Evolutionary conservation across 2,329 filamentous ascomycete species (phyloP).

Genomic region (Ceratocystis albifundus): DNA sequence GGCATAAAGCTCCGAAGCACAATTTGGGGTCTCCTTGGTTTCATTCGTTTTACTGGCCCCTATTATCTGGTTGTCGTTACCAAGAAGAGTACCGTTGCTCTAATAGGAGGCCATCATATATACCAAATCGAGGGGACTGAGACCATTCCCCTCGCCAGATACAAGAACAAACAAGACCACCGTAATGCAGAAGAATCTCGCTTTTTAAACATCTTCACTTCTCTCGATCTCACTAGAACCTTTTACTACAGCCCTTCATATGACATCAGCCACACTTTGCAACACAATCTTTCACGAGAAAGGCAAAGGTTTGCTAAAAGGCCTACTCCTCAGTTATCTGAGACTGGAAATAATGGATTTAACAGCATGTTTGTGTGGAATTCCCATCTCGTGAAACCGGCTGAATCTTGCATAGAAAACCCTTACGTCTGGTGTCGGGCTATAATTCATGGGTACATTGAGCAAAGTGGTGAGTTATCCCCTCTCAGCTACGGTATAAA

Average conservation of each 20-base stretch:
- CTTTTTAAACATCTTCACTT: constrained; percentile 79
- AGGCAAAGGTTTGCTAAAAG: constrained; percentile 56
- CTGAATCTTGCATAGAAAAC: constrained; percentile 56
- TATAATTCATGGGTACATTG: constrained; percentile 90
- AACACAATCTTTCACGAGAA: constrained; percentile 81
- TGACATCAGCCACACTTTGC: constrained; percentile 82
- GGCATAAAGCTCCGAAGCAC: constrained; percentile 82
- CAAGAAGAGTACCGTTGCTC: constrained; percentile 88
- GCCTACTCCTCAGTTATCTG: constrained; percentile 39
- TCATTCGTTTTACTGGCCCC: constrained; percentile 87
- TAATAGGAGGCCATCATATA: constrained; percentile 90
- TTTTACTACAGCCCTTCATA: constrained; percentile 99
- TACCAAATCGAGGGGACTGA: constrained; percentile 94
- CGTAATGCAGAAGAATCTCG: constrained; percentile 77
- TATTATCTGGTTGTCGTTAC: constrained; percentile 97
- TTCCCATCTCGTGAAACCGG: constrained; percentile 71
- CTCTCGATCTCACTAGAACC: constrained; percentile 76
- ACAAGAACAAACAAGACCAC: constrained; percentile 63
- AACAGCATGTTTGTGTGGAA: constrained; percentile 99
- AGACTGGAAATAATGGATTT: constrained; percentile 32
- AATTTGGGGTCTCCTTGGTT: constrained; percentile 87
- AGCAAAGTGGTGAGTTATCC: constrained; percentile 54
- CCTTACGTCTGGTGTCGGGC: constrained; percentile 93
- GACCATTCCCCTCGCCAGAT: constrained; percentile 71
- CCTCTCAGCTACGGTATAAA: background rate